These are phyloP conservation scores for Pleurotus giganteus DNA, from an alignment of 768 basidiomycete species.

Conservation along the genomic window DNA sequence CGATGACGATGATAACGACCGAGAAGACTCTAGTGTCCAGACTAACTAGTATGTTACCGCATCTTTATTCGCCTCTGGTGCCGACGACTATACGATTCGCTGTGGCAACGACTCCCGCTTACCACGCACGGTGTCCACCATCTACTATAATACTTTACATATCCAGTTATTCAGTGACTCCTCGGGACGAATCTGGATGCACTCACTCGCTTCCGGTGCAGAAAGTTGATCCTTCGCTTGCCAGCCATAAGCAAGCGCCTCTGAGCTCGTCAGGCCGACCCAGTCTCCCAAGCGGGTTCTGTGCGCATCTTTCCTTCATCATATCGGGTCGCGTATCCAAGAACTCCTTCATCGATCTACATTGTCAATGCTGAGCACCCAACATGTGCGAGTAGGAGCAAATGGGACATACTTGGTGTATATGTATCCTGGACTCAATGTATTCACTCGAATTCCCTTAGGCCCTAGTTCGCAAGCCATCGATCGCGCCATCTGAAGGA, in stretches of 20 bases:
- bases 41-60: no score
- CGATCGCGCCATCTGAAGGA: slow-evolving; percentile 77
- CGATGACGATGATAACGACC: no score
- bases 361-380: background rate
- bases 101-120: slow-evolving; percentile 2
- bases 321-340: slow-evolving; percentile 64
- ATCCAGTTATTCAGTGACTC: background rate
- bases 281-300: slow-evolving; percentile 70
- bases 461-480: slow-evolving; percentile 79
- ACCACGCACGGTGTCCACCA: slow-evolving; percentile 67
- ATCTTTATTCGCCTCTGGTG: no score
- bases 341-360: slow-evolving; percentile 72
- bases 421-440: slow-evolving; percentile 75
- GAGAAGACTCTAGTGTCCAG: no score
- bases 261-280: slow-evolving; percentile 73
- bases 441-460: slow-evolving; percentile 68
- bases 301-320: slow-evolving; percentile 59
- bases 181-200: slow-evolving; percentile 5
- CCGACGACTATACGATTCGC: no score
- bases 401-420: slow-evolving; percentile 52
- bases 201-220: slow-evolving; percentile 84
- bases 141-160: slow-evolving; percentile 52
- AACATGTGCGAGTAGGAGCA: background rate
- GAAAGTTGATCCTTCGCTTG: slow-evolving; percentile 73
- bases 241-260: slow-evolving; percentile 70